Conservation (phyloP, 768 basidiomycete genomes). For the Mrakia frigida region DNA sequence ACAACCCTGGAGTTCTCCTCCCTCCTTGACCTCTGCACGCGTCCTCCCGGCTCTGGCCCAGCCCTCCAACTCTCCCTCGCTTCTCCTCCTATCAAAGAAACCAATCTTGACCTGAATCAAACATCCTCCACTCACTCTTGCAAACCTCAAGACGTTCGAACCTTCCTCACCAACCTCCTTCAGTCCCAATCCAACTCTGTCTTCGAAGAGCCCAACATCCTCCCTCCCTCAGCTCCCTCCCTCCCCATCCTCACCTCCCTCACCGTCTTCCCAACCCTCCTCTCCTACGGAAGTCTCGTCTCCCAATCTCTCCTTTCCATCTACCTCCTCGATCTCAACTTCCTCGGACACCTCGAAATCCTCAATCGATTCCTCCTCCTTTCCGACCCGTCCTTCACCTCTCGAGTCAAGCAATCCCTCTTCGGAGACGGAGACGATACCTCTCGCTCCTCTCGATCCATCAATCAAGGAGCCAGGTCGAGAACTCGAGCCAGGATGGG, state of each 20-base stretch:
- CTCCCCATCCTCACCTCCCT: slow-evolving; percentile 53
- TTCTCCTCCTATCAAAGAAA: background rate
- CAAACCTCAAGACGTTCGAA: background rate
- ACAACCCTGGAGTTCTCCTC: background rate
- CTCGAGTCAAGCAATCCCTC: slow-evolving; percentile 62
- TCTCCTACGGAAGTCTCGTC: slow-evolving; percentile 47
- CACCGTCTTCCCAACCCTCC: slow-evolving; percentile 62
- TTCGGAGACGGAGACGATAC: slow-evolving; percentile 63
- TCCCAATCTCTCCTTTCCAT: slow-evolving; percentile 58
- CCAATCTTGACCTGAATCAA: background rate
- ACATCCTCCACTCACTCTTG: background rate
- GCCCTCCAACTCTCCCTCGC: background rate
- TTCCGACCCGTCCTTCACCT: slow-evolving; percentile 54
- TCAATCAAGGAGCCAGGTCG: slow-evolving; percentile 39
- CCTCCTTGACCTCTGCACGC: background rate
- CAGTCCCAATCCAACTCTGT: slow-evolving; percentile 56
- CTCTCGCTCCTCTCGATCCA: slow-evolving; percentile 32
- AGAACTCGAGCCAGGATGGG: slow-evolving; percentile 41
- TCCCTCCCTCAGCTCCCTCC: slow-evolving; percentile 61
- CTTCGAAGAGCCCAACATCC: slow-evolving; percentile 53
- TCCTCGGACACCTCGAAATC: slow-evolving; percentile 57
- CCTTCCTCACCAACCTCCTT: slow-evolving; percentile 57
- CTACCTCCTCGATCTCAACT: slow-evolving; percentile 65
- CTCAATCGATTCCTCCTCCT: slow-evolving; percentile 42
- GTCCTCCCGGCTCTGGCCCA: background rate